Evolutionary conservation across 1,284 basidiomycete genomes (phyloP), one percentile per base, ranked within the genome.

Genomic region (Puccinia polysora): DNA sequence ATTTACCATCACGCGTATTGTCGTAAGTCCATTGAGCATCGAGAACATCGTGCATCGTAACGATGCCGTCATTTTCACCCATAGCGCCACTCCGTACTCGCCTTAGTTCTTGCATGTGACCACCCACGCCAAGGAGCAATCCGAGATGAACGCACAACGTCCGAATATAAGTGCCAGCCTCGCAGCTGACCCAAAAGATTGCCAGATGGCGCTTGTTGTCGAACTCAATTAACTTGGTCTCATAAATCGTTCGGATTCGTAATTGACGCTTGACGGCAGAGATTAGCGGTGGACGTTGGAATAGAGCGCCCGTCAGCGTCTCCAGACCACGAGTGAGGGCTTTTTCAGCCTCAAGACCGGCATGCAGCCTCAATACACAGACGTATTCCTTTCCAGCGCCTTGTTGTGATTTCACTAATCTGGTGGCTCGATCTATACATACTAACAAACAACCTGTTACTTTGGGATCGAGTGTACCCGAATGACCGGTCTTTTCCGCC

Each of bases 11-110:
- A 62, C 95, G 86, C n/a, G 91, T 97, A 81, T 96, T 97, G 81
- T 99, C 96, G 81, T 96, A 98, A 78, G 90, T 82, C 94, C 95
- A 99, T 79, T 98, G 96, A 10, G 96, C 96, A 81, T 99, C 96
- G 81, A 99, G 83, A 38, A 99, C 94, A 80, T 99, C 96, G 82
- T 99, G 96, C 96, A 99, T 99, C 38, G 96, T 96, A 73, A 98
- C 96, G 78, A 98, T 95, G 78, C 93, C 91, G 81, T 98, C 96
- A 81, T 91, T 92, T 82, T 99, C 96, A 71, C 89, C 89, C 83
- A 97, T 88, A 58, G 94, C 95, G 80, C 96, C 96, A 80, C 89
- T 91, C 75, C 96, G 85, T 8, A 98, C 95, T 79, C 96, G 84
- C 77, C 96, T 85, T 68, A 99, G 85, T 81, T 99, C 96, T 83